Evolutionary conservation across 2,329 filamentous ascomycete species (phyloP), one percentile per base, ranked within the genome.

Genomic region (Fusarium sp.): DNA sequence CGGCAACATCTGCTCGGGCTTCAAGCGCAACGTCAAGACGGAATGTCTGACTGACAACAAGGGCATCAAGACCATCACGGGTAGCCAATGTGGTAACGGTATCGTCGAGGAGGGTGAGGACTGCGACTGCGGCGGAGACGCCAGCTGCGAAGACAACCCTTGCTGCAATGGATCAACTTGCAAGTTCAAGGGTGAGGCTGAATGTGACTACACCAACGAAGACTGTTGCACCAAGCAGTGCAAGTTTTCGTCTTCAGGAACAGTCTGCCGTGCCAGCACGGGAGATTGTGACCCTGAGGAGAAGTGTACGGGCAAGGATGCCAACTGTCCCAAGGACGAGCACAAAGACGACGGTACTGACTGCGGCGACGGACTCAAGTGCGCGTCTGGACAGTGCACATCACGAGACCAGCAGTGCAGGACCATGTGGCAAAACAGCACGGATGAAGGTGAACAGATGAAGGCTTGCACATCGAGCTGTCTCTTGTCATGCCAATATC

Each of bases 81-180:
- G 93, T 64, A 93, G 92, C 77, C 92, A 95, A 80, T 99, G 97
- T 83, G 97, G 97, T 67, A 99, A 99, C 83, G 97, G 97, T 64
- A 98, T 99, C 75, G 97, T 99, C 60, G 97, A 98, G 84, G 87
- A 89, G 20, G 97, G 95, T 73, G 97, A 99, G 84, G 93, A 99
- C 63, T 99, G 97, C 83, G 97, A 99, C 83, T 99, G 97, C 79
- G 97, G 97, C 72, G 96, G 96, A 64, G 85, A 87, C 16, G 83
- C 86, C 16, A 90, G 90, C 43, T 99, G 97, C 81, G 90, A 87
- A 27, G 83, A 87, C 78, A 97, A 98, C 83, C 80, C 82, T 16
- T 99, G 97, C 87, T 99, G 97, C 84, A 88, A 99, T 77, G 84
- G 27, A 52, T 52, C 95, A 2, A 89, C 84, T 4, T 99, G 97